A percentile compares a stretch with the other conserved stretches of the same genome.
phyloP scores from a whole-genome alignment of 2,329 filamentous ascomycete genomes.

The Colletotrichum lentis region DNA sequence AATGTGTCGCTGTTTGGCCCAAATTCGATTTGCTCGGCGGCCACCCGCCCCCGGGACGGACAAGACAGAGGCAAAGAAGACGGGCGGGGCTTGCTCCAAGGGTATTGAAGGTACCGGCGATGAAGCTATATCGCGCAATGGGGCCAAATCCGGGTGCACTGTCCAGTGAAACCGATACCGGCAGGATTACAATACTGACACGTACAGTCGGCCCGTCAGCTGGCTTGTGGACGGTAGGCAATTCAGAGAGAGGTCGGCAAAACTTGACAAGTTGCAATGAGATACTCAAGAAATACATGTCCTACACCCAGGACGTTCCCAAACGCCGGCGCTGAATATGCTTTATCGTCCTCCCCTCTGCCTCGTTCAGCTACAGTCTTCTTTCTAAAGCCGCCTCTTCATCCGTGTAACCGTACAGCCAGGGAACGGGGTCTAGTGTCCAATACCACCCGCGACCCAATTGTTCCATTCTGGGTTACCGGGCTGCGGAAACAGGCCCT shows the following conservation, averaged over 20 bases:
- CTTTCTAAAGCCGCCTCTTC: slow-evolving; percentile 6
- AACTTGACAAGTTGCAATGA: slow-evolving; percentile 1
- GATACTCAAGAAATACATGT: slow-evolving; percentile 11
- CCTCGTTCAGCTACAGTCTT: neutral
- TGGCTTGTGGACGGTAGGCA: neutral
- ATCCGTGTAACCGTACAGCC: slow-evolving; percentile 11
- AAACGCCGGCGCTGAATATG: slow-evolving; percentile 32
- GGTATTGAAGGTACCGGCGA: neutral
- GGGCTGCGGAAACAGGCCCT: slow-evolving; percentile 58
- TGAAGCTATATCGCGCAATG: neutral
- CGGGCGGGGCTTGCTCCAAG: neutral
- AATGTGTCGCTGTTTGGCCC: too few species aligned
- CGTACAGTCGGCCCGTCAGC: neutral
- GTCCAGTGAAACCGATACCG: neutral
- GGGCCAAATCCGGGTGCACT: neutral
- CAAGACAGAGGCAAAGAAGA: too few species aligned
- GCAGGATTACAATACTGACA: too few species aligned
- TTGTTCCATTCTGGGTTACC: slow-evolving; percentile 73
- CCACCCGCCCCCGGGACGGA: too few species aligned
- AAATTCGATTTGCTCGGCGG: neutral
- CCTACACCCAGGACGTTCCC: slow-evolving; percentile 6
- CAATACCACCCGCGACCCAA: slow-evolving; percentile 71
- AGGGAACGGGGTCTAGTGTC: slow-evolving; percentile 53
- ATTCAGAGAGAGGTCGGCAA: neutral
- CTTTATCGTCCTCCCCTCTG: slow-evolving; percentile 19